Evolutionary conservation across 2,329 filamentous ascomycete species (phyloP), one percentile per base, ranked within the genome.

Genomic region (Tolypocladium tundrense): DNA sequence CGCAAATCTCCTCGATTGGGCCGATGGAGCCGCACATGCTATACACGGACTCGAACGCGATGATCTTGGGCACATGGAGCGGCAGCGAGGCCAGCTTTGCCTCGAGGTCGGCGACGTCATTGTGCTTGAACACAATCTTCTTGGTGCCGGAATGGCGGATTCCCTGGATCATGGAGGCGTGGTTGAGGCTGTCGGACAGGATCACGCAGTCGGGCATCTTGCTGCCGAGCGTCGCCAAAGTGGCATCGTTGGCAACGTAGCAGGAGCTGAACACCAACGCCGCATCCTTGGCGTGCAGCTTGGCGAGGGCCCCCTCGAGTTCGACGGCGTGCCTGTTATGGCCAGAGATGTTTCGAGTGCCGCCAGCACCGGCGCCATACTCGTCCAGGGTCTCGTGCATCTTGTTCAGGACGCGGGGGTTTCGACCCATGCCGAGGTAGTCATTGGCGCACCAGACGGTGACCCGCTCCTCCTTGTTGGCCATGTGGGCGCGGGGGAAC

Each of bases 371-470:
- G 40, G 94, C 91, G 60, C 94, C 94, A 67, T 99, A 99, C 69
- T 86, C 90, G 66, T 99, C 92, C 51, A 99, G 78, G 3, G 93
- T 97, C 70, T 94, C 83, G 72, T 99, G 93, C 94, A 99, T 99
- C 58, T 84, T 84, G 71, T 89, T 85, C 68, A 99, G 77, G 13
- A 99, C 94, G 55, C 90, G 80, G 14, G 85, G 83, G 74, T 97
- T 97, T 66, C 91, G 84, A 51, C 94, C 93, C 94, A 99, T 99
- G 66, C 94, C 94, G 21, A 99, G 85, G 73, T 99, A 99, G 73
- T 99, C 94, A 69, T 99, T 99, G 70, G 93, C 95, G 80, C 94
- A 99, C 94, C 94, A 99, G 31, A 99, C 94, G 1, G 93, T 96
- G 59, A 99, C 94, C 56, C 85, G 85, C 64, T 97, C 91, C 60